Conservation (phyloP, 2,329 filamentous ascomycete genomes). For the Colletotrichum abscissum region DNA sequence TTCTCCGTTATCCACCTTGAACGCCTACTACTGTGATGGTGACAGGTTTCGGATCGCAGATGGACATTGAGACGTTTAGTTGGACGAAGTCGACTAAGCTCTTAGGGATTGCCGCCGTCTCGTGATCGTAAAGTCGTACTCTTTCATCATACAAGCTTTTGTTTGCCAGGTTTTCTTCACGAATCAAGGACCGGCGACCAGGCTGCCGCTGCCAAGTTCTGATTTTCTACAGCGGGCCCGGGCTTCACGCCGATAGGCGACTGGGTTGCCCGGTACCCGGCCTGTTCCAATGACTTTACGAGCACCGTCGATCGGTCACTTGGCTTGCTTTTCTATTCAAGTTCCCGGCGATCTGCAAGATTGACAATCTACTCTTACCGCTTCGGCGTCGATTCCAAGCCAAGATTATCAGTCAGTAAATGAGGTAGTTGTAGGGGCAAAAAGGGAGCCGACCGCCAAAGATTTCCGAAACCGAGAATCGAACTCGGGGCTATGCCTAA, state of each 20-base stretch:
- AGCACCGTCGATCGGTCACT: too few relatives aligned
- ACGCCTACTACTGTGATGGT: background rate
- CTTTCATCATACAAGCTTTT: background rate
- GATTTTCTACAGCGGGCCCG: too few relatives aligned
- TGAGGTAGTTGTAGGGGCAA: background rate
- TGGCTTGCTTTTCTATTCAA: too few relatives aligned
- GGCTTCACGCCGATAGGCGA: too few relatives aligned
- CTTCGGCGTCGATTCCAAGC: too few relatives aligned
- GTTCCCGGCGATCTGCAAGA: too few relatives aligned
- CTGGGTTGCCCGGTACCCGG: too few relatives aligned
- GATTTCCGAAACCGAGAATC: conserved; percentile 21
- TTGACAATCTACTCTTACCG: too few relatives aligned
- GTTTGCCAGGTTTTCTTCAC: background rate
- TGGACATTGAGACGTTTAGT: background rate
- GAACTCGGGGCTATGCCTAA: conserved; percentile 34
- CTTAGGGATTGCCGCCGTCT: too few relatives aligned
- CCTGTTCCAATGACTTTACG: too few relatives aligned
- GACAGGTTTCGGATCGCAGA: background rate
- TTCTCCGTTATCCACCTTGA: background rate
- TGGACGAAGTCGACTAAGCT: background rate
- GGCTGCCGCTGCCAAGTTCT: background rate
- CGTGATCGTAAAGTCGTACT: background rate
- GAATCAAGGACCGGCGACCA: background rate
- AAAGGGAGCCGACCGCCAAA: background rate
- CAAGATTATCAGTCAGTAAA: background rate